Evolutionary conservation across 768 basidiomycete species (phyloP), one percentile per base, ranked within the genome.

Genomic region (Russula sp.): DNA sequence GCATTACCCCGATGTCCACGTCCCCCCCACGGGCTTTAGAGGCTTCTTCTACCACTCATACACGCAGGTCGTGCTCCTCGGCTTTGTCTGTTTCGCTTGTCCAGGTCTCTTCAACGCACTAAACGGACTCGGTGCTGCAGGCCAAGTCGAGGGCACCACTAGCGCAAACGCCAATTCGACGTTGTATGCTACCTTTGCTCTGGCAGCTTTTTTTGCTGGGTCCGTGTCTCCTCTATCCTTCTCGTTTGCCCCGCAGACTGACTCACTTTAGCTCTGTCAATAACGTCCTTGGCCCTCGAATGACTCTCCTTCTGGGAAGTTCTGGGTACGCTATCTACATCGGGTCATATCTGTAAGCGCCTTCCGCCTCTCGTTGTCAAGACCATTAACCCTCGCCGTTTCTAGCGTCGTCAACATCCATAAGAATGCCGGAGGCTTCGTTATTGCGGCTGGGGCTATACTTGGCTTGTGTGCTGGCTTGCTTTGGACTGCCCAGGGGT

Each of bases 401-500:
- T 36, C 13, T 64, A 90, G 89, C 13, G 83, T 78, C 11, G 75
- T 85, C 67, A 90, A 90, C 65, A 86, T 90, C 39, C 86, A 90
- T 66, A 77, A 79, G 8, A 69, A 75, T 22, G 82, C 83, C 9
- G 78, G 78, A 38, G 75, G 74, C 35, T 92, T 91, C 69, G 83
- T 88, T 47, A 82, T 92, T 65, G 81, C 76, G 18, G 78, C 88
- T 3, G 90, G 90, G 20, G 85, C 86, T 42, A 68, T 88, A 58
- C 83, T 91, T 18, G 90, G 90, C 18, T 64, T 90, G 52, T 88
- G 86, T 68, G 90, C 82, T 14, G 81, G 78, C 16, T 69, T 93
- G 47, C 75, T 92, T 8, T 92, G 90, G 90, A 86, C 89, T 0
- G 87, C 89, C 0, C 90, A 93, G 68, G 91, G 89, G n/a, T 85